Percentiles rank a stretch among this genome's conserved stretches.
Conservation (phyloP, 192 early-diverging fungal species). For the Coemansia umbellata region DNA sequence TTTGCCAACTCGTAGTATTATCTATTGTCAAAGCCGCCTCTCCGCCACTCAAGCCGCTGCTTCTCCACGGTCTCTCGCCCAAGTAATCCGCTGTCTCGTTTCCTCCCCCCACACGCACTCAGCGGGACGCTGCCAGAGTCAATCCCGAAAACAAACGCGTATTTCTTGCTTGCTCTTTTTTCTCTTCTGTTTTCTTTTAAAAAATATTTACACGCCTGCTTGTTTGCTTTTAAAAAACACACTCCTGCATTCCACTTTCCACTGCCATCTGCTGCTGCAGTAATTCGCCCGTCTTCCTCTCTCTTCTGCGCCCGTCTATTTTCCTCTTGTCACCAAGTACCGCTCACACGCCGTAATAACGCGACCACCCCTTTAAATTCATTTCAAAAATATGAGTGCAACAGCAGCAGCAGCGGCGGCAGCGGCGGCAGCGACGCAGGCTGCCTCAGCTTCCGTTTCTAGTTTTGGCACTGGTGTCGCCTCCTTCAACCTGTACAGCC, state of each 20-base stretch:
- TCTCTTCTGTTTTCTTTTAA: not conserved
- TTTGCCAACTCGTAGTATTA: too few species aligned
- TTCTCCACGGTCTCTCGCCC: too few species aligned
- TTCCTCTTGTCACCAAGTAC: not conserved
- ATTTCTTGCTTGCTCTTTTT: not conserved
- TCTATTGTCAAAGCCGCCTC: too few species aligned
- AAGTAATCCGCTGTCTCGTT: not conserved
- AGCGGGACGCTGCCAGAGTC: not conserved
- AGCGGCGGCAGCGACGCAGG: conserved; percentile 13
- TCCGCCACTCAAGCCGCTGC: too few species aligned
- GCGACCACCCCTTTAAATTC: not conserved
- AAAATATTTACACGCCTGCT: not conserved
- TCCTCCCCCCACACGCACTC: not conserved
- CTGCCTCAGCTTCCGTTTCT: not conserved
- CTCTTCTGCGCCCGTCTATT: not conserved
- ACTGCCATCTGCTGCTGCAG: not conserved
- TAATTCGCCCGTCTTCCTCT: conserved; percentile 2
- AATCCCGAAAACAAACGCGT: not conserved
- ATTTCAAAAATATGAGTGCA: not conserved
- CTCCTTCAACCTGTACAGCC: conserved; percentile 27
- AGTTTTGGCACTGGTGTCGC: not conserved
- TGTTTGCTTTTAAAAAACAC: not conserved
- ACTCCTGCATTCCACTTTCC: not conserved
- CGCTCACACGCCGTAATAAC: not conserved
- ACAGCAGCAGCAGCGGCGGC: conserved; percentile 3